Conservation (phyloP, 306 rosid species). For the Argentina anserina region DNA sequence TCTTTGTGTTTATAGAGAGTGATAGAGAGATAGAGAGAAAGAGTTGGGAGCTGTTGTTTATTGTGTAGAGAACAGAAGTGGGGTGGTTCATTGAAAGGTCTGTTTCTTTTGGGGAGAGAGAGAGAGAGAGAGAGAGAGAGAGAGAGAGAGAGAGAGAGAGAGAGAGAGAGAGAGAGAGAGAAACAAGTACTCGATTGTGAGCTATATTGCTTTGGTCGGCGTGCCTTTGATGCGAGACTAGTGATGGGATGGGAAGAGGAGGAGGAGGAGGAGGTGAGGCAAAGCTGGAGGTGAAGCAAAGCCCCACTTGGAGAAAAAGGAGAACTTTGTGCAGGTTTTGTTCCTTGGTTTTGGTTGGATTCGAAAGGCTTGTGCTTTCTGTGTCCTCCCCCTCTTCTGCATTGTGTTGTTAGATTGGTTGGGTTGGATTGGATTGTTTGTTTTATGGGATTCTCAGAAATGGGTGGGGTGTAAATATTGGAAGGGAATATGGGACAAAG, state of each 20-base stretch:
- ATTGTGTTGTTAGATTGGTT: not conserved
- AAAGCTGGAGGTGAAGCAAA: not conserved
- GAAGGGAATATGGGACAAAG: not conserved
- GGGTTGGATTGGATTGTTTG: slow-evolving; percentile 37
- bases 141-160: no score
- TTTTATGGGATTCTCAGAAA: slow-evolving; percentile 26
- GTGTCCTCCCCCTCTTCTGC: not conserved
- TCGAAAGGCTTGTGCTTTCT: slow-evolving; percentile 32
- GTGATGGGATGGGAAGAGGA: slow-evolving; percentile 19
- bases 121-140: no score
- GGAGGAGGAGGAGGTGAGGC: not conserved
- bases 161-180: no score
- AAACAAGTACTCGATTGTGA: slow-evolving; percentile 45
- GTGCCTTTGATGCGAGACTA: slow-evolving; percentile 58
- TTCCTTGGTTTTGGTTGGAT: slow-evolving; percentile 38
- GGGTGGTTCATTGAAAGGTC: slow-evolving; percentile 74
- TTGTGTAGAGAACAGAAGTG: slow-evolving; percentile 28
- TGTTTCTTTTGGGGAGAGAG: slow-evolving; percentile 54
- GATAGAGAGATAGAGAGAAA: not conserved
- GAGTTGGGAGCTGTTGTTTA: not conserved
- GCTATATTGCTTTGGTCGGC: slow-evolving; percentile 69
- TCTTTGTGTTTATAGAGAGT: not conserved
- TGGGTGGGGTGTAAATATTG: slow-evolving; percentile 14
- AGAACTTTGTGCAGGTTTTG: slow-evolving; percentile 66
- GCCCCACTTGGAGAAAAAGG: slow-evolving; percentile 37